phyloP scores from a whole-genome alignment of 768 basidiomycete genomes.

The Boletus pseudo-olivaceus region DNA sequence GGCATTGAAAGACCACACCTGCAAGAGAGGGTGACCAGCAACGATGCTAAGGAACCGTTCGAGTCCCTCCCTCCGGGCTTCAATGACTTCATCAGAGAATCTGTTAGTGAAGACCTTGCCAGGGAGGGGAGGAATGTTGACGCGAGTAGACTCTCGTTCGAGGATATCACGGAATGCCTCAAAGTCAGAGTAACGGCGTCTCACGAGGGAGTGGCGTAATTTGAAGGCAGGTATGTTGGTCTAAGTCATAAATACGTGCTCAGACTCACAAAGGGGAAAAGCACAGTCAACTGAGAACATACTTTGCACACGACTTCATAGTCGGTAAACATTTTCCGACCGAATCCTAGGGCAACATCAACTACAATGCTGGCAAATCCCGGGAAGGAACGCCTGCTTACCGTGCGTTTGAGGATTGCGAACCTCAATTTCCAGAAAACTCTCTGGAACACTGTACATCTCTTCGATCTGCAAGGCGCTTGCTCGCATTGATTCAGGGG shows the following conservation, averaged over 20 bases:
- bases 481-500: slow-evolving; percentile 33
- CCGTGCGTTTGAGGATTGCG: slow-evolving; percentile 97
- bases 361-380: not conserved
- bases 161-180: slow-evolving; percentile 98
- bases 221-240: slow-evolving; percentile 99
- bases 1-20: slow-evolving; percentile 50
- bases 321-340: slow-evolving; percentile 99
- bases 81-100: slow-evolving; percentile 97
- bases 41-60: slow-evolving; percentile 95
- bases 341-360: slow-evolving; percentile 56
- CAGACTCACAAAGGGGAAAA: slow-evolving; percentile 3
- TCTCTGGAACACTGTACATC: slow-evolving; percentile 97
- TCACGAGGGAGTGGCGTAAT: slow-evolving; percentile 85
- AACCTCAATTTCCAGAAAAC: slow-evolving; percentile 96
- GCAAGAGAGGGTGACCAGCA: slow-evolving; percentile 93
- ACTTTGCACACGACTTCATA: slow-evolving; percentile 99
- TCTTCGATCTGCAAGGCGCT: slow-evolving; percentile 75
- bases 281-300: not conserved
- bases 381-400: slow-evolving; percentile 22
- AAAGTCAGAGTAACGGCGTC: slow-evolving; percentile 88
- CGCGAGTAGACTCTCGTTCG: slow-evolving; percentile 93
- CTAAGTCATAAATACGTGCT: slow-evolving; percentile 36
- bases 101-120: slow-evolving; percentile 99
- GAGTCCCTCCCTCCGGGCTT: slow-evolving; percentile 84
- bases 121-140: slow-evolving; percentile 95